Evolutionary conservation across 1,139 yeast species (phyloP).

Genomic region (Sugiyamaella castrensis): DNA sequence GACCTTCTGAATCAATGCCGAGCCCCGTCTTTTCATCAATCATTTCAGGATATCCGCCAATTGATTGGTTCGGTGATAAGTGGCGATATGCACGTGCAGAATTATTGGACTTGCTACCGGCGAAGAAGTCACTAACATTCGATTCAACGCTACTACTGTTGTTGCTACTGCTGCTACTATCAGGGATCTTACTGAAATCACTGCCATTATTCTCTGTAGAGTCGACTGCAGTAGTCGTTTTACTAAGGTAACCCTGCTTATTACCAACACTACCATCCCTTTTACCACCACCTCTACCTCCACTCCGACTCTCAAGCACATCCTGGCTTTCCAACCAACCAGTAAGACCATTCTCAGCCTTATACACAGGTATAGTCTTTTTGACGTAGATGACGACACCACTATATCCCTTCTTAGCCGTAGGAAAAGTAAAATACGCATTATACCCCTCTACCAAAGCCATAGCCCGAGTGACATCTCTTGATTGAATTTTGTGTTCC

Average conservation of each 20-base stretch:
- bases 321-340: conserved; percentile 51
- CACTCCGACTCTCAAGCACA: background rate
- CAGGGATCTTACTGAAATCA: no score
- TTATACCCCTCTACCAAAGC: conserved; percentile 58
- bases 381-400: conserved; percentile 88
- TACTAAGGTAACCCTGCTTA: no score
- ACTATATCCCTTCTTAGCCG: conserved; percentile 65
- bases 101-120: no score
- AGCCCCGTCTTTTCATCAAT: conserved; percentile 42
- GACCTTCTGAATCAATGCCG: conserved; percentile 75
- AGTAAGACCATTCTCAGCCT: conserved; percentile 90
- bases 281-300: conserved; percentile 13
- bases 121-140: no score
- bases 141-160: no score
- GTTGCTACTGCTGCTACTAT: no score
- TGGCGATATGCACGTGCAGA: conserved; percentile 11
- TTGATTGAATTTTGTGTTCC: conserved; percentile 69
- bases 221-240: no score
- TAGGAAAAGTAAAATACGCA: conserved; percentile 69
- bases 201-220: no score
- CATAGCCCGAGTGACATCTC: conserved; percentile 47
- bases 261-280: no score
- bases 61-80: background rate
- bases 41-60: conserved; percentile 66
- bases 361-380: conserved; percentile 46